Base-by-base conservation (phyloP, 208 protist genomes). In the Leptomonas pyrrhocoris region DNA sequence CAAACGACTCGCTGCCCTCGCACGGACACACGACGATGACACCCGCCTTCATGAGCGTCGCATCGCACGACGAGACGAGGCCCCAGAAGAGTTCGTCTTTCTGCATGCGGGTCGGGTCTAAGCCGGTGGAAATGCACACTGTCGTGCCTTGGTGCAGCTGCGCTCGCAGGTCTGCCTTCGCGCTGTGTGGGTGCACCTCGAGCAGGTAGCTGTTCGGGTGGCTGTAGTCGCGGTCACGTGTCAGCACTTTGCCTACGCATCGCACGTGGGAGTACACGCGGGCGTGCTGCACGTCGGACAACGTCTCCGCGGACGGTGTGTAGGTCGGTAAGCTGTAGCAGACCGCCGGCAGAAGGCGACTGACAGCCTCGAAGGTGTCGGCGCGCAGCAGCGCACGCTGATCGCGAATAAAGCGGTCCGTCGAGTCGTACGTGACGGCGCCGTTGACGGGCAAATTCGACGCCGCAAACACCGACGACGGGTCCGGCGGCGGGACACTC, bases 21-120 rank as follows among this genome's bases (percentile, higher is more conserved):
- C 87, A 93, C 23, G 89, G 89, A 4, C 79, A 67, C 13, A 96
- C 77, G 2, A 86, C 88, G 21, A 95, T 85, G 54, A 92, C 81
- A 46, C 75, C 68, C 16, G 74, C 82, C 23, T 50, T 57, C 38
- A 94, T 67, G 18, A 96, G 68, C 40, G 67, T 28, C 21, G 68
- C 25, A 51, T 96, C 85, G 43, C 80, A 83, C 0, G 88, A 93
- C 19, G 89, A 86, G 5, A 96, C 74, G 23, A 85, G 68, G n/a
- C 85, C 88, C 90, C 92, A 96, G 79, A 96, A 96, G 13, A 96
- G 48, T 60, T 96, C 90, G 1, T 81, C 68, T 31, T 69, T 43
- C 27, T 64, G 51, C 43, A 93, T 75, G 18, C 15, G 9, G 12
- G 79, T 84, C 6, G 71, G 78, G 68, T 94, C 83, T 15, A 84